Conservation (phyloP, 371 early-diverging fungal genomes). For the Mucor racemosus region DNA sequence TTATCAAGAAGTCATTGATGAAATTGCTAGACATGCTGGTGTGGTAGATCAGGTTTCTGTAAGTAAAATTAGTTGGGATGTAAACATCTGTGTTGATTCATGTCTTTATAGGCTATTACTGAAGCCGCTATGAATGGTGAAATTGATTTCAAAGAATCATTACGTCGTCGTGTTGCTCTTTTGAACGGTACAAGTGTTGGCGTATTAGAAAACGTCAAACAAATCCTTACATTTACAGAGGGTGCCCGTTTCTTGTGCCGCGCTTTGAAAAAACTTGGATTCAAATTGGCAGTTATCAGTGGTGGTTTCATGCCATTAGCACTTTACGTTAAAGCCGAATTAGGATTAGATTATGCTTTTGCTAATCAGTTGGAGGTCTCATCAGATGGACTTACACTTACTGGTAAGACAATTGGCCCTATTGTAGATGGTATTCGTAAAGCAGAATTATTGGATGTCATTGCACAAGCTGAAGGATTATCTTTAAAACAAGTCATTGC, state of each 20-base stretch:
- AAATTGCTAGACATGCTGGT: constrained; percentile 91
- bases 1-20: constrained; percentile 98
- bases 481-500: constrained; percentile 91
- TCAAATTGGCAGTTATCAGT: constrained; percentile 93
- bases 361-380: constrained; percentile 93
- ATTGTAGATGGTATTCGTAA: constrained; percentile 93
- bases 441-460: constrained; percentile 91
- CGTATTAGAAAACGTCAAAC: constrained; percentile 80
- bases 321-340: constrained; percentile 82
- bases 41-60: constrained; percentile 91
- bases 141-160: constrained; percentile 93
- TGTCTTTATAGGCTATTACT: constrained; percentile 75
- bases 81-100: not conserved
- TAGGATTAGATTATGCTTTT: constrained; percentile 95
- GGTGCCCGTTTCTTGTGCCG: constrained; percentile 90
- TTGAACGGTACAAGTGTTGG: constrained; percentile 85
- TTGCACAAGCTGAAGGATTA: constrained; percentile 92
- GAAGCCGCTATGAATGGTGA: constrained; percentile 97
- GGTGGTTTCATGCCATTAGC: constrained; percentile 97
- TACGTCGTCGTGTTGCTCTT: constrained; percentile 85
- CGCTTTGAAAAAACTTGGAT: constrained; percentile 89
- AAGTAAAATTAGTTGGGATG: constrained; percentile 29
- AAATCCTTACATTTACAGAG: constrained; percentile 82
- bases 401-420: constrained; percentile 86
- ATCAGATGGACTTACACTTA: constrained; percentile 78